Evolutionary conservation across 441 rosid species (phyloP), one percentile per base, ranked within the genome.

Genomic region (Populus tomentosa): DNA sequence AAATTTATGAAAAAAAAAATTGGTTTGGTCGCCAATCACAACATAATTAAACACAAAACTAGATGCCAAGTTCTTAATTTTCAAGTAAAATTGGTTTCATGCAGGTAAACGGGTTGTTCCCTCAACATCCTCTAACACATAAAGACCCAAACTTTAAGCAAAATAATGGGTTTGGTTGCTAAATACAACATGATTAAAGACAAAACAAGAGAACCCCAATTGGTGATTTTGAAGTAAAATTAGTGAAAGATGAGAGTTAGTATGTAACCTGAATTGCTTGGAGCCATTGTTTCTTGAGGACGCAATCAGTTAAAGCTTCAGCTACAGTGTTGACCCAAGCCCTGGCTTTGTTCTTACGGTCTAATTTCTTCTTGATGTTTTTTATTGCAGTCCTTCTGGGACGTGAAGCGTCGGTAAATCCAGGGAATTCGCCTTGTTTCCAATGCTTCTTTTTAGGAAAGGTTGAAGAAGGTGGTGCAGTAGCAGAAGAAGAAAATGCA

Each of bases 381-480:
- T 89, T 93, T n/a, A 90, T 80, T 9, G 93, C 91, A 24, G 87
- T 26, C 82, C 87, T 77, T 79, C 78, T 86, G 36, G 86, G 81
- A 35, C 71, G n/a, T 0, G 33, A 77, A 2, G 76, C 66, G 30
- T 84, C 87, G 3, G 93, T 82, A 18, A 82, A 42, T 75, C 97
- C 97, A 18, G 91, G 98, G 74, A 86, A 91, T 65, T 93, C 96
- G 0, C 96, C 99, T 73, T 81, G 80, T 69, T 93, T 93, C 98
- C 99, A 93, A 72, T 83, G 90, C 79, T 84, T 85, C 87, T 85
- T 91, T 80, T 79, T 89, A 74, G 78, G 69, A 24, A 42, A 3
- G 20, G 70, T 5, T 14, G 76, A 38, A 26, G 72, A 46, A n/a
- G 50, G 35, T 11, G 70, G 14, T 23, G 87, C 73, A 61, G 75